Evolutionary conservation across 2,329 filamentous ascomycete species (phyloP), one percentile per base, ranked within the genome.

Genomic region (Bipolaris bicolor): DNA sequence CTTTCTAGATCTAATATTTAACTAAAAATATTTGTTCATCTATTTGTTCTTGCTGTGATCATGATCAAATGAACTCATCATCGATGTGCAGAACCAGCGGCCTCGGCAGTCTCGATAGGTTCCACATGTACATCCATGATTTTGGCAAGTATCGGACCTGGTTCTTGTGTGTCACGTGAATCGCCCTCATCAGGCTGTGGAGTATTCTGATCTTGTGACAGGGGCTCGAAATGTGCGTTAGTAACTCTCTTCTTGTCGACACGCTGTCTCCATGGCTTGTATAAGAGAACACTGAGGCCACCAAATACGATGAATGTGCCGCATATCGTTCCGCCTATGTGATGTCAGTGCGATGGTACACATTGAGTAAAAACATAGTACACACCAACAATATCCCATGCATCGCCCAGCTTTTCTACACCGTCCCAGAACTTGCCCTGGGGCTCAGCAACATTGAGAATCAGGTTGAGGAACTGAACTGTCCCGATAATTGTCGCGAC

Each of bases 401-500:
- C 68, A 34, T 74, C 71, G 1, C 73, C 72, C 37, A 76, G 48
- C 0, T 82, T 84, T 48, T 86, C 84, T 0, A 98, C 90, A 0
- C 92, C 93, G 50, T 96, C 88, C 95, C 95, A 98, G 76, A 98
- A 97, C n/a, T 76, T 76, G 0, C 92, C 92, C 15, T 83, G 78
- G 0, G 90, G 89, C 51, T 90, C 82, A 0, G 90, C 88, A 0
- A 94, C 88, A 67, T 93, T 91, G 52, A 91, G 81, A 1, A 92
- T 82, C 9, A 98, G 81, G 1, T 88, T 92, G 10, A 98, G 80
- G 0, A 97, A 79, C 75, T 99, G 95, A 22, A 98, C 84, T 15
- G 90, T 81, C 20, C 94, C 94, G 65, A 98, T 96, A 26, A 95
- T 88, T 2, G 91, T 85, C 1, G 92, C 91, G 0, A 96, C 92